These are phyloP conservation scores for Oryza brachyantha DNA, from an alignment of 176 grass and related monocot genomes.

Conservation along the genomic window DNA sequence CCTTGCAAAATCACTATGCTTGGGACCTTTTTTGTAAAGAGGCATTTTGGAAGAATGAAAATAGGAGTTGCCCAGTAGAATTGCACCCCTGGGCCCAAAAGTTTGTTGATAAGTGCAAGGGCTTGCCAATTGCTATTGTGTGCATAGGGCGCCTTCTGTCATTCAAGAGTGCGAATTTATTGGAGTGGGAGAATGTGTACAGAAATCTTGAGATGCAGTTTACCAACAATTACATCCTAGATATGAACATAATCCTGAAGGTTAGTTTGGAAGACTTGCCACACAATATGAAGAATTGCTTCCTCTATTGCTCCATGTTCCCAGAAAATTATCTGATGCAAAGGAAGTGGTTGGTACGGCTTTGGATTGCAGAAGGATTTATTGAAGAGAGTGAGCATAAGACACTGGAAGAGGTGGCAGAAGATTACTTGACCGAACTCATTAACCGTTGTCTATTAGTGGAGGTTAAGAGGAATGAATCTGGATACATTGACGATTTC, in stretches of 20 bases:
- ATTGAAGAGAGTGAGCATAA: constrained; percentile 20
- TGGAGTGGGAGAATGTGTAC: constrained; percentile 36
- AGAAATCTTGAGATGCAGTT: constrained; percentile 30
- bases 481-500: background rate
- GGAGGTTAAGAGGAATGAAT: constrained; percentile 11
- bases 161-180: constrained; percentile 14
- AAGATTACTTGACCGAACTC: constrained; percentile 17
- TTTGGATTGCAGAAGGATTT: constrained; percentile 53
- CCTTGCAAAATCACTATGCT: constrained; percentile 24
- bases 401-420: constrained; percentile 14
- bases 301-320: constrained; percentile 52
- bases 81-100: background rate
- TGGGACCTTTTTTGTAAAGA: constrained; percentile 41
- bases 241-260: constrained; percentile 36
- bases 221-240: constrained; percentile 27
- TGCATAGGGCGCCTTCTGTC: constrained; percentile 41
- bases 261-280: constrained; percentile 49
- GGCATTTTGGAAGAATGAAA: constrained; percentile 25
- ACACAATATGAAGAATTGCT: constrained; percentile 45
- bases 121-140: constrained; percentile 42
- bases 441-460: constrained; percentile 18
- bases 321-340: constrained; percentile 43
- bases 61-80: constrained; percentile 6
- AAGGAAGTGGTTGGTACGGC: constrained; percentile 36
- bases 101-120: constrained; percentile 37